Evolutionary conservation across 768 basidiomycete species (phyloP), one percentile per base, ranked within the genome.

Genomic region (Suillus fuscotomentosus): DNA sequence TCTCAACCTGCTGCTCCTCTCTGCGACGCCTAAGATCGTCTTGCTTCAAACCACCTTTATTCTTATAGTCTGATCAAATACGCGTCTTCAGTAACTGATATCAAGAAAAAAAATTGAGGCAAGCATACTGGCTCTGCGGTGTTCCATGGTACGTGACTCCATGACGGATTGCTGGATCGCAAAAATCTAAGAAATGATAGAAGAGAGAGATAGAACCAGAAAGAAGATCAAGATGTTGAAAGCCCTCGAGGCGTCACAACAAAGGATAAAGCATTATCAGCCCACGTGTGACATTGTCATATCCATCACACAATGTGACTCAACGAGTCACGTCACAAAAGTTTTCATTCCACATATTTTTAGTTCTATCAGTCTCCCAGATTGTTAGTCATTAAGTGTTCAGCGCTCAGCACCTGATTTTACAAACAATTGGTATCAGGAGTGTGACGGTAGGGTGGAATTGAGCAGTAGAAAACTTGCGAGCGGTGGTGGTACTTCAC

Each of bases 1-100:
- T 98, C 84, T 99, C 97, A 63, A 99, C 97, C 74, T 99, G 96
- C 76, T 97, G 94, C 76, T 99, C 96, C 77, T 99, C 97, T 65
- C 97, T 89, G 77, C 97, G 90, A 79, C 95, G 90, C 71, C 97
- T 88, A 70, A 99, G 91, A 77, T 99, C 94, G 66, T 97, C 94
- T 71, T 88, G 89, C 77, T 94, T 95, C 68, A 95, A 82, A 69
- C 86, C 89, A 67, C 91, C 91, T 78, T 95, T 95, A 78, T 87
- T 90, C 84, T 97, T 97, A 83, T 92, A 96, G 73, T 87, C 93
- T 95, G 72, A 45, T 67, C 65, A 72, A 68, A 72, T 65, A 75
- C 78, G 81, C 79, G 79, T 83, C 72, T 77, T 48, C 60, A 69
- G 71, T 69, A 72, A 69, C 54, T 66, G 65, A 60, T 69, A 75